Evolutionary conservation across 2,329 filamentous ascomycete species (phyloP).

Genomic region (Fusarium sp.): DNA sequence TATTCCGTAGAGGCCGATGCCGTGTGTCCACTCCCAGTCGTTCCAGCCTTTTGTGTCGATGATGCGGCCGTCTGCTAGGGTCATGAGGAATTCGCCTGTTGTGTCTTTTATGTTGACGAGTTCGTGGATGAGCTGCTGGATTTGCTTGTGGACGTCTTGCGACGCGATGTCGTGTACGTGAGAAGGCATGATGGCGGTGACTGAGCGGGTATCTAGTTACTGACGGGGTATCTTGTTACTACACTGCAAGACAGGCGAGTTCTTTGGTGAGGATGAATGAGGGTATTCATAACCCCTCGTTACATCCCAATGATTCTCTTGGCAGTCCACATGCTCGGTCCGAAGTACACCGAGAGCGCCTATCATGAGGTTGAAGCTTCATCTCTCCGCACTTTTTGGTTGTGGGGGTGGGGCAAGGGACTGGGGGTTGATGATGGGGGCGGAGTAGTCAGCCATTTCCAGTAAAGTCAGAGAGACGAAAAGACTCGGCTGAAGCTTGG

Average conservation of each 20-base stretch:
- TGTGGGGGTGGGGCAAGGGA: conserved; percentile 34
- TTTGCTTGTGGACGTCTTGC: conserved; percentile 62
- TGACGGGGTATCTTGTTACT: not conserved
- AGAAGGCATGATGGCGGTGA: conserved; percentile 42
- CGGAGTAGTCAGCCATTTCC: not conserved
- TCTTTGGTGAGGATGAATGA: not conserved
- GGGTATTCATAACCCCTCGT: conserved; percentile 23
- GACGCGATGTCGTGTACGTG: conserved; percentile 58
- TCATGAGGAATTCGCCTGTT: conserved; percentile 78
- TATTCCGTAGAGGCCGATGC: conserved; percentile 81
- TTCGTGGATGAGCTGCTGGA: conserved; percentile 76
- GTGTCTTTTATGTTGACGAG: conserved; percentile 81
- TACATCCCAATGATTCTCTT: not conserved
- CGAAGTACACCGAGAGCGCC: conserved; percentile 30
- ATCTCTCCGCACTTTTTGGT: conserved; percentile 32
- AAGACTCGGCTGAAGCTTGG: not conserved
- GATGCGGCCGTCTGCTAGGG: conserved; percentile 75
- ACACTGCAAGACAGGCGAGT: not conserved
- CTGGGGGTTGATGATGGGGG: conserved; percentile 21
- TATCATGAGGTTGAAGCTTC: not conserved
- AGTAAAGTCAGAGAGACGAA: not conserved
- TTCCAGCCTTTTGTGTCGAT: conserved; percentile 89
- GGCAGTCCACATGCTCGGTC: conserved; percentile 32
- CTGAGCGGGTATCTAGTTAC: not conserved
- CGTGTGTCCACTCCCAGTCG: conserved; percentile 86